Conservation (phyloP, 140 eudicot species). For the Cichorium intybus region DNA sequence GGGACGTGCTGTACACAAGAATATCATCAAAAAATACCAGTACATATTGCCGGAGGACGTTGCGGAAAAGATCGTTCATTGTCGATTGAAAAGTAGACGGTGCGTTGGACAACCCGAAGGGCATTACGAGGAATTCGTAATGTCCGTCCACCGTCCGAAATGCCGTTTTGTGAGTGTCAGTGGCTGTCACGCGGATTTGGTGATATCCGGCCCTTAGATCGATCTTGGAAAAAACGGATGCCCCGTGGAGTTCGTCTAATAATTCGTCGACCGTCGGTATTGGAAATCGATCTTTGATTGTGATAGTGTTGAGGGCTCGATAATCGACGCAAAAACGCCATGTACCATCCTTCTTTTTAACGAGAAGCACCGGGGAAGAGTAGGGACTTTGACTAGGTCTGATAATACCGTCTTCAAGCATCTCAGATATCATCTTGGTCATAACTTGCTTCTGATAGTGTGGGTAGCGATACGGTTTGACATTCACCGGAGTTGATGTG, state of each 20-base stretch:
- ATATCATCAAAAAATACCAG: background rate
- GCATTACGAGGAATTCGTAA: background rate
- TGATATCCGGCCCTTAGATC: background rate
- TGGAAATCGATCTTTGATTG: background rate
- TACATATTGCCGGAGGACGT: background rate
- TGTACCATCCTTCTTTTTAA: background rate
- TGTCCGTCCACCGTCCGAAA: background rate
- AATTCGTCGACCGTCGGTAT: conserved; percentile 3
- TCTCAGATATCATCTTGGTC: background rate
- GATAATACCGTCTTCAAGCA: background rate
- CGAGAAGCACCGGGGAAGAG: background rate
- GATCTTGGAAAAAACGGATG: background rate
- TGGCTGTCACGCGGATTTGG: background rate
- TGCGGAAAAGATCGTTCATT: background rate
- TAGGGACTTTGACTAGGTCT: background rate
- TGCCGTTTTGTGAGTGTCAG: background rate
- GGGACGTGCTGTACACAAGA: background rate
- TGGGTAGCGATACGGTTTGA: background rate
- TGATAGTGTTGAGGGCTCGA: background rate
- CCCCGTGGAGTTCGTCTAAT: conserved; percentile 1
- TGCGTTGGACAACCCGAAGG: too few relatives aligned
- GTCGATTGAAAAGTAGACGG: too few relatives aligned
- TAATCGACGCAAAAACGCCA: too few relatives aligned
- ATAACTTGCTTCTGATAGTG: background rate
- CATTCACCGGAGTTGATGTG: background rate